phyloP scores from a whole-genome alignment of 108 stramenopile genomes.

The Aurantiochytrium sp. region DNA sequence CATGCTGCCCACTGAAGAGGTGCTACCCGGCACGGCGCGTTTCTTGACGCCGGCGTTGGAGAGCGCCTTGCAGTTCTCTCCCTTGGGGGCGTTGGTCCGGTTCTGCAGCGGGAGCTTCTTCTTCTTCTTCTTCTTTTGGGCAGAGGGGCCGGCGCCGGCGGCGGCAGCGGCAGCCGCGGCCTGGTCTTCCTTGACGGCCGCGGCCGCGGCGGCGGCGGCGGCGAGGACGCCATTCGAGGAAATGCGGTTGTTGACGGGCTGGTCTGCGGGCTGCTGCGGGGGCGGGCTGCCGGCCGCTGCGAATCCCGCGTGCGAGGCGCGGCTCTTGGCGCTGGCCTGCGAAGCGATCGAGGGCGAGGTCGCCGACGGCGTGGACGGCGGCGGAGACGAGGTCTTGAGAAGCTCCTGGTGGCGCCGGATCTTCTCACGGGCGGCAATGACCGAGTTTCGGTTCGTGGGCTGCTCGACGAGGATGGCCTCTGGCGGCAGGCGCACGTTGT shows the following conservation, averaged over 20 bases:
- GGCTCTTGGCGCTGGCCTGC: no score
- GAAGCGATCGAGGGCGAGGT: not conserved
- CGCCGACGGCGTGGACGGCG: not conserved
- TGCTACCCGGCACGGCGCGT: not conserved
- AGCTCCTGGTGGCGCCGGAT: slow-evolving; percentile 6
- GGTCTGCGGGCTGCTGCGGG: no score
- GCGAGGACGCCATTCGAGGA: not conserved
- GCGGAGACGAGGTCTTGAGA: not conserved
- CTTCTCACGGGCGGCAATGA: slow-evolving; percentile 19
- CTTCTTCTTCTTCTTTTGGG: no score
- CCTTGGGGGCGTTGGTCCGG: not conserved
- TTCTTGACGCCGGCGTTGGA: not conserved
- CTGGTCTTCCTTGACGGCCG: not conserved
- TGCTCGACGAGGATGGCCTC: slow-evolving; percentile 24
- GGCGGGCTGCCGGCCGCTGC: no score
- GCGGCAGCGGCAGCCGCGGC: not conserved
- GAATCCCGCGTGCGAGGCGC: no score
- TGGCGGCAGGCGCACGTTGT: slow-evolving; percentile 16
- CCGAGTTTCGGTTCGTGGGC: slow-evolving; percentile 8
- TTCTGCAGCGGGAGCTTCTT: not conserved
- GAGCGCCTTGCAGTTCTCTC: not conserved
- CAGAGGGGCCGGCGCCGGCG: no score
- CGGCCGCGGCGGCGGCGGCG: not conserved
- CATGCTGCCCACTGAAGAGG: not conserved
- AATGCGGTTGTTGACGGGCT: not conserved